Base-by-base conservation (phyloP, 805 yeast genomes). In the Isabelozyma gotoi region DNA sequence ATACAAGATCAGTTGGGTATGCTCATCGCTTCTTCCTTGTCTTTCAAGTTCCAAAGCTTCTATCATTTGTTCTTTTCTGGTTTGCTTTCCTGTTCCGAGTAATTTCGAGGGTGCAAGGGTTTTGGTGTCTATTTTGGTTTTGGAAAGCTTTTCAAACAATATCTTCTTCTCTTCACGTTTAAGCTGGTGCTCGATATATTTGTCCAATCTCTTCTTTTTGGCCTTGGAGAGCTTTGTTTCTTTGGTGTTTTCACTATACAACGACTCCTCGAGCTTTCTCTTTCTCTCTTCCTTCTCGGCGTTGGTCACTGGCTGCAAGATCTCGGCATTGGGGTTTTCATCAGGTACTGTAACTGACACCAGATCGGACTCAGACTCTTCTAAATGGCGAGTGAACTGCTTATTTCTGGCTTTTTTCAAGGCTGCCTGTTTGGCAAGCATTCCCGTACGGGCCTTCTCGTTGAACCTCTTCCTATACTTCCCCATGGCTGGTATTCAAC, bases 101-200 rank as follows among this genome's bases (percentile, higher is more conserved):
- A 77, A 74, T 57, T 89, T 90, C 16, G 95, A 79, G 29, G 94
- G 83, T 19, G 80, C 82, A 49, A 89, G 70, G 10, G 80, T 53
- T 0, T 83, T 67, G 0, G 96, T 81, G 57, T 91, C 96, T 38
- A 92, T 76, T 44, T 76, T 74, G 1, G 88, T 80, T 19, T 74
- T 76, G 40, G 84, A 77, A 34, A 92, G 71, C 60, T 89, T 90
- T 50, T 84, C 82, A 35, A 92, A 68, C 42, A 92, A 69, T 2
- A 78, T 76, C 52, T 86, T 86, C 63, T 87, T 87, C 65, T 92
- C 98, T 61, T 92, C 96, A 58, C 95, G 73, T 56, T 85, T 85
- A 53, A 90, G 59, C 60, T 90, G 97, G 65, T 88, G 96, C 45
- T 90, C 96, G 32, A 92, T 89, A 63, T 89, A 92, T 63, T 92